Percentiles rank a stretch among this genome's conserved stretches.
These are phyloP conservation scores for Stropharia rugosoannulata DNA, from an alignment of 768 basidiomycete genomes.

Conservation along the genomic window DNA sequence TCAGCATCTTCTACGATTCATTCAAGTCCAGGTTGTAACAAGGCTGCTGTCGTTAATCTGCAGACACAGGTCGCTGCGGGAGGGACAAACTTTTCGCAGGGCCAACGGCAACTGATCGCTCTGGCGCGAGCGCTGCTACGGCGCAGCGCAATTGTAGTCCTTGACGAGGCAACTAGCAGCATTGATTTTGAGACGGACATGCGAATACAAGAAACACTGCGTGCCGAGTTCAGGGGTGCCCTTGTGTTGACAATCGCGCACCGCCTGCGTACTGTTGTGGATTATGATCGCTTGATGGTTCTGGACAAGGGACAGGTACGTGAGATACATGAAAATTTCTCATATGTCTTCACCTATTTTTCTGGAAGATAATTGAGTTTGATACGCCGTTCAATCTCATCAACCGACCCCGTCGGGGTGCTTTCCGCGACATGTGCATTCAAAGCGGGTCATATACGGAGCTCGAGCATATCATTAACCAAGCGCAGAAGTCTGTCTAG, in stretches of 20 bases:
- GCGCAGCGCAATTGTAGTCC: slow-evolving; percentile 68
- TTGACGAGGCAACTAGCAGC: slow-evolving; percentile 85
- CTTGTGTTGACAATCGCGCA: slow-evolving; percentile 80
- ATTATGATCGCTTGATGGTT: slow-evolving; percentile 78
- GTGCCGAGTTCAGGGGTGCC: slow-evolving; percentile 79
- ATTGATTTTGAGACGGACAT: slow-evolving; percentile 88
- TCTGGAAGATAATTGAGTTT: slow-evolving; percentile 52
- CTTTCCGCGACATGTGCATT: slow-evolving; percentile 67
- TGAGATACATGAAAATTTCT: not conserved
- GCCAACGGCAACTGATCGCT: slow-evolving; percentile 85
- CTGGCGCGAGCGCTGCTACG: slow-evolving; percentile 81
- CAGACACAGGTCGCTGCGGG: slow-evolving; percentile 82
- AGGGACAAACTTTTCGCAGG: slow-evolving; percentile 90
- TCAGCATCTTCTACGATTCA: slow-evolving; percentile 41
- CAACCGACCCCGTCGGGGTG: slow-evolving; percentile 54
- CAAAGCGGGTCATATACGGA: slow-evolving; percentile 67
- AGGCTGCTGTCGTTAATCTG: slow-evolving; percentile 57
- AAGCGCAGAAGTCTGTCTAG: too few species aligned
- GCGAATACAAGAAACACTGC: slow-evolving; percentile 86
- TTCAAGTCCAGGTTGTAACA: slow-evolving; percentile 40
- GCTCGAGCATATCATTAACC: slow-evolving; percentile 55
- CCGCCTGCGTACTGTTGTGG: slow-evolving; percentile 73
- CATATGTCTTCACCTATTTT: not conserved
- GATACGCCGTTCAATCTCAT: slow-evolving; percentile 74
- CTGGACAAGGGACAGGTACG: slow-evolving; percentile 63